Percentiles rank a stretch among this genome's conserved stretches.
Evolutionary conservation across 1,284 basidiomycete genomes (phyloP).

Genomic region (Moesziomyces sp.): DNA sequence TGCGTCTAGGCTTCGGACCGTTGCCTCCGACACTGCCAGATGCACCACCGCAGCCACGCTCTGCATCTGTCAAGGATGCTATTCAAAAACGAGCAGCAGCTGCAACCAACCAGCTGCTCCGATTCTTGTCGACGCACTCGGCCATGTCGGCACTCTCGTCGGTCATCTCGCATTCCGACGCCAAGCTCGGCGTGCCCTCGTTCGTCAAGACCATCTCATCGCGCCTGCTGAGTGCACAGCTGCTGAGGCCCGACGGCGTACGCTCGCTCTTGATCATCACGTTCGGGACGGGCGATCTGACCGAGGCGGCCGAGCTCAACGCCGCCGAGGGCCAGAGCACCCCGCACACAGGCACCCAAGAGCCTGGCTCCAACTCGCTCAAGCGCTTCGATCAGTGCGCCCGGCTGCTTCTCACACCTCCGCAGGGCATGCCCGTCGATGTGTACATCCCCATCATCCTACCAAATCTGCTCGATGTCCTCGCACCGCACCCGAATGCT

Average conservation of each 20-base stretch:
- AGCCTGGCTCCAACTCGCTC: constrained; percentile 35
- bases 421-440: constrained; percentile 39
- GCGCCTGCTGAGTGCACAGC: constrained; percentile 58
- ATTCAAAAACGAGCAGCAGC: constrained; percentile 26
- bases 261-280: constrained; percentile 55
- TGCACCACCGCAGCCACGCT: neutral
- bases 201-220: constrained; percentile 47
- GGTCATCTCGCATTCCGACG: constrained; percentile 28
- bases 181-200: constrained; percentile 29
- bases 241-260: constrained; percentile 62
- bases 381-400: constrained; percentile 40
- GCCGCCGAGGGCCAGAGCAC: constrained; percentile 20
- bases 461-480: constrained; percentile 44
- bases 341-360: constrained; percentile 27
- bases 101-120: constrained; percentile 29
- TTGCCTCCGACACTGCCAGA: neutral
- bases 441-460: constrained; percentile 42
- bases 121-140: constrained; percentile 37
- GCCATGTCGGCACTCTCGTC: constrained; percentile 47
- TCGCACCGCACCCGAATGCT: constrained; percentile 41
- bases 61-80: constrained; percentile 17
- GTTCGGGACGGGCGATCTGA: constrained; percentile 42
- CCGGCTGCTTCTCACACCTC: constrained; percentile 48
- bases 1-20: constrained; percentile 42
- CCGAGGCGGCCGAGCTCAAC: constrained; percentile 29